Percentiles rank a stretch among this genome's conserved stretches.
phyloP scores from a whole-genome alignment of 768 basidiomycete genomes.

The Naganishia friedmannii region DNA sequence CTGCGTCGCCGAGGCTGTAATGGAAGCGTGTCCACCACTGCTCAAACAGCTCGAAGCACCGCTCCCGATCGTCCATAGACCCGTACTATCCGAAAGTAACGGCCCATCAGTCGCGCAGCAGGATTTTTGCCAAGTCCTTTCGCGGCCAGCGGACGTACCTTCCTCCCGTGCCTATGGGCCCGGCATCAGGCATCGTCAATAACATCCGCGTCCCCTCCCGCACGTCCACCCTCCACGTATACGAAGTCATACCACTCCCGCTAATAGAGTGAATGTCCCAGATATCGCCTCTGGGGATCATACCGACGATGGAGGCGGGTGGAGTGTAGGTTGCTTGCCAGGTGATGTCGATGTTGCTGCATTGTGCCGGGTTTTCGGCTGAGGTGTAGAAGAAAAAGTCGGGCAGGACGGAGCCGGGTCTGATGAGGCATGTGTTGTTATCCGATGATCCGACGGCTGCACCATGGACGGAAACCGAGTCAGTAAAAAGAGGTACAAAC shows the following conservation, averaged over 20 bases:
- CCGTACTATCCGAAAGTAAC: slow-evolving; percentile 10
- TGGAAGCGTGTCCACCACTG: slow-evolving; percentile 32
- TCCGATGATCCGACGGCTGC: slow-evolving; percentile 45
- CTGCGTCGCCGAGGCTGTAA: slow-evolving; percentile 23
- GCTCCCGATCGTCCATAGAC: slow-evolving; percentile 38
- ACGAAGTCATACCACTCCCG: slow-evolving; percentile 11
- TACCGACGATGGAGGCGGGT: slow-evolving; percentile 45
- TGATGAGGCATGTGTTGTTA: slow-evolving; percentile 38
- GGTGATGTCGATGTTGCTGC: slow-evolving; percentile 35
- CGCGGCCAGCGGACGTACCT: slow-evolving; percentile 34
- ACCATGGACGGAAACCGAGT: neutral
- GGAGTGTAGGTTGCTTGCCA: slow-evolving; percentile 43
- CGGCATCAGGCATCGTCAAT: slow-evolving; percentile 45
- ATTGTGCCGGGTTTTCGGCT: slow-evolving; percentile 40
- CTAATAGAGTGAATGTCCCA: slow-evolving; percentile 40
- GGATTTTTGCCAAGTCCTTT: slow-evolving; percentile 2
- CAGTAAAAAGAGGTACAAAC: too few species aligned
- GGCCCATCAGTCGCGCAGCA: neutral
- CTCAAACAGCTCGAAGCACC: slow-evolving; percentile 42
- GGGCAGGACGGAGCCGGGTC: slow-evolving; percentile 34
- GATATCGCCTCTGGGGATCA: slow-evolving; percentile 48
- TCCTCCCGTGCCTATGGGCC: slow-evolving; percentile 44
- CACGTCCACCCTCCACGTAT: slow-evolving; percentile 45
- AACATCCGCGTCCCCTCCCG: slow-evolving; percentile 41
- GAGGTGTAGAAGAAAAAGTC: slow-evolving; percentile 48